Evolutionary conservation across 768 basidiomycete genomes (phyloP).

Genomic region (Amanita pallidorosea): DNA sequence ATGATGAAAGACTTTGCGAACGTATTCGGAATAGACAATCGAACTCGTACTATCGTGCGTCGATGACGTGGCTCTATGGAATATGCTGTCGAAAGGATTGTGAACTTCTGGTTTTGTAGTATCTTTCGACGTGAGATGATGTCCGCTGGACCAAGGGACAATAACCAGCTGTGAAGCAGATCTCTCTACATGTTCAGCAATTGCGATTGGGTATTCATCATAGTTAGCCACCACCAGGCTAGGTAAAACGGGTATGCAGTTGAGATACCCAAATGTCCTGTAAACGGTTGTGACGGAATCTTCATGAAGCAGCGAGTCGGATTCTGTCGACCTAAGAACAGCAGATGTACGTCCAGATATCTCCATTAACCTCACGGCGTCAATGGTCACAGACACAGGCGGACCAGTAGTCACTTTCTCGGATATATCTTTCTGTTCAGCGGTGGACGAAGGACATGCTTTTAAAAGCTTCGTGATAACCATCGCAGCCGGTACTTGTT

Average conservation of each 20-base stretch:
- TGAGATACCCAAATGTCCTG: constrained; percentile 68
- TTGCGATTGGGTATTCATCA: constrained; percentile 59
- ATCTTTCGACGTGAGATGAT: constrained; percentile 13
- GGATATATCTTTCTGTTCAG: constrained; percentile 19
- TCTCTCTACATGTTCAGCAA: constrained; percentile 49
- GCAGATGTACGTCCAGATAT: constrained; percentile 82
- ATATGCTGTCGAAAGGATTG: constrained; percentile 76
- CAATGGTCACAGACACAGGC: constrained; percentile 31
- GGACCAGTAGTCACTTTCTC: constrained; percentile 10
- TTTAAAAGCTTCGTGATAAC: constrained; percentile 68
- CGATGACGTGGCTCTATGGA: constrained; percentile 39
- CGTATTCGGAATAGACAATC: constrained; percentile 68
- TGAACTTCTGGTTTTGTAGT: constrained; percentile 14
- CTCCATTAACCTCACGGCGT: constrained; percentile 84
- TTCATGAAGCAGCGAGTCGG: constrained; percentile 54
- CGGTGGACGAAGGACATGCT: constrained; percentile 10
- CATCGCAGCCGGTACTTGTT: constrained; percentile 77
- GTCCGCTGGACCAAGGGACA: constrained; percentile 68
- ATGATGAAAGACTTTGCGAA: constrained; percentile 71
- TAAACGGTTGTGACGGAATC: constrained; percentile 69
- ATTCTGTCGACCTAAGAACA: constrained; percentile 71
- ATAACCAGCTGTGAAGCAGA: constrained; percentile 64
- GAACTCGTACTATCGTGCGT: constrained; percentile 43
- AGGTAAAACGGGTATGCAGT: constrained; percentile 53
- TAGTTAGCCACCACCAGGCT: constrained; percentile 68